Base-by-base conservation (phyloP, 306 rosid genomes). In the Cucurbita ficifolia region DNA sequence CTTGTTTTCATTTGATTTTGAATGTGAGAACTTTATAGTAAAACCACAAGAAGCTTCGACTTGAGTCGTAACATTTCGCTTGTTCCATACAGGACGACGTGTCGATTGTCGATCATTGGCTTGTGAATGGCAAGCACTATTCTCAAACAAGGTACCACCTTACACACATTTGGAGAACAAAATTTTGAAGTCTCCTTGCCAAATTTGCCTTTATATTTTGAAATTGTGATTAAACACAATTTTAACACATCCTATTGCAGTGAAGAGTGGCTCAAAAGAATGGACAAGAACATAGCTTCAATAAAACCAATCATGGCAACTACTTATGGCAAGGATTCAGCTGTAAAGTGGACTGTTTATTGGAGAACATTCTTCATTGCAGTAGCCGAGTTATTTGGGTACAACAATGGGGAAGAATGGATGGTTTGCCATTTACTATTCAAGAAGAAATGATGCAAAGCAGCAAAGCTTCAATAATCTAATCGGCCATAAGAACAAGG, bases 251-350 rank as follows among this genome's bases (percentile, higher is more conserved):
- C 11, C 10, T 74, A 7, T 78, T 81, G 83, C 92, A 94, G 97
- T 80, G 98, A 94, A 80, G 98, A 94, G 79, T 94, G 98, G 97
- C 96, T 87, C 11, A 94, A 89, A 75, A 90, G 97, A 83, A 87
- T 94, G 96, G 95, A 94, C 81, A 10, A 79, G 74, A 86, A 75
- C 45, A 36, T 40, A 76, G 49, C 63, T 54, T 48, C 81, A 51
- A 83, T 91, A 78, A 87, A 84, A 84, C 92, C 96, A 53, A 86
- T 89, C 11, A 94, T 94, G 95, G 90, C 86, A 74, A 81, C 96
- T 51, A 94, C 90, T 39, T 94, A 93, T 21, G 95, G 97, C 55
- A 90, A 85, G 80, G 89, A 87, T 50, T 85, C 89, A 7, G 97
- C 97, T 49, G 86, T 81, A 69, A 94, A 86, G 78, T 94, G 99